A percentile compares a stretch with the other conserved stretches of the same genome.
These are phyloP conservation scores for Kazachstania taianensis DNA, from an alignment of 805 yeast genomes.

Conservation along the genomic window DNA sequence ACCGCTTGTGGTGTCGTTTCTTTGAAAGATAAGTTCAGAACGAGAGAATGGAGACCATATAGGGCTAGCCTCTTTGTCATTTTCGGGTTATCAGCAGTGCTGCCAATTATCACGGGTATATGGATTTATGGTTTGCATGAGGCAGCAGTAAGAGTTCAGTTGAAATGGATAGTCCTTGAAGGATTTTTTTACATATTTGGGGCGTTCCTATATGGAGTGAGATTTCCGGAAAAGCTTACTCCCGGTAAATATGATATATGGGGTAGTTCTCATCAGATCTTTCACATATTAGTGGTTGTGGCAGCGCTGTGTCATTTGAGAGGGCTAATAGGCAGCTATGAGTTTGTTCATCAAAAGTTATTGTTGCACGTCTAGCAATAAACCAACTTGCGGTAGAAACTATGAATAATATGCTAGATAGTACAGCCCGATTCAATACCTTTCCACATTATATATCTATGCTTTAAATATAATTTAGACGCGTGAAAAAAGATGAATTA, in stretches of 20 bases:
- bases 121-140: constrained; percentile 38
- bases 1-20: constrained; percentile 52
- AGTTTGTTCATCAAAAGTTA: constrained; percentile 41
- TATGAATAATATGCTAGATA: too few species aligned
- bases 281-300: constrained; percentile 65
- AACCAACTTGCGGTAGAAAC: too few species aligned
- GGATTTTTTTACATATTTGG: constrained; percentile 71
- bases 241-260: constrained; percentile 59
- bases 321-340: constrained; percentile 51
- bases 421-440: too few species aligned
- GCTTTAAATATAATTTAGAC: too few species aligned
- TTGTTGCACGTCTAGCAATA: too few species aligned
- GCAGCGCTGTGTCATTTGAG: constrained; percentile 68
- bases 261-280: constrained; percentile 81
- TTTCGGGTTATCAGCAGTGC: constrained; percentile 68
- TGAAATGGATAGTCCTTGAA: constrained; percentile 56
- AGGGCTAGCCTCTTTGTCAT: constrained; percentile 70
- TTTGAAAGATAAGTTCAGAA: constrained; percentile 54
- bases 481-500: too few species aligned
- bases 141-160: constrained; percentile 41
- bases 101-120: constrained; percentile 56
- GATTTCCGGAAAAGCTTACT: constrained; percentile 62
- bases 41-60: constrained; percentile 61
- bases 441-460: too few species aligned
- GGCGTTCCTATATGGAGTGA: constrained; percentile 64